Evolutionary conservation across 371 early-diverging fungal genomes (phyloP).

Genomic region (Parasitella parasitica): DNA sequence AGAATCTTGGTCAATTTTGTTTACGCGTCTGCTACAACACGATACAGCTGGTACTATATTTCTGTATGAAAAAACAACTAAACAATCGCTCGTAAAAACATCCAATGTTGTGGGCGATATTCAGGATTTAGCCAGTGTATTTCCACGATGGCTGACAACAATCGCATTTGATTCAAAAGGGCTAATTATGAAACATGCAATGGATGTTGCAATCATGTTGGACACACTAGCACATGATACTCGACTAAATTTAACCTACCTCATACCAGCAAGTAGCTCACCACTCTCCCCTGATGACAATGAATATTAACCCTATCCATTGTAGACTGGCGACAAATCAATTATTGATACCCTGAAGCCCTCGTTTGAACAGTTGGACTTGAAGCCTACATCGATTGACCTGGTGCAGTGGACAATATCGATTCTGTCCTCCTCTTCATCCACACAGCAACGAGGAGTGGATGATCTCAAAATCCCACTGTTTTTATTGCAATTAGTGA

Average conservation of each 20-base stretch:
- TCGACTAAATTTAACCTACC: conserved; percentile 23
- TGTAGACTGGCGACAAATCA: conserved; percentile 34
- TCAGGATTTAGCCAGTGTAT: conserved; percentile 15
- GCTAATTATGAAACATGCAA: conserved; percentile 43
- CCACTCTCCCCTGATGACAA: neutral
- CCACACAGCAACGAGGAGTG: conserved; percentile 4
- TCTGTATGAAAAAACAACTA: conserved; percentile 23
- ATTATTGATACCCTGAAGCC: conserved; percentile 36
- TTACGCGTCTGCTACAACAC: conserved; percentile 21
- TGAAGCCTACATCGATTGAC: conserved; percentile 40
- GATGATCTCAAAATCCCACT: conserved; percentile 39
- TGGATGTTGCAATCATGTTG: conserved; percentile 43
- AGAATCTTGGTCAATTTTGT: conserved; percentile 38
- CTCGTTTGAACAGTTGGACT: conserved; percentile 34
- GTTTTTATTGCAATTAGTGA: conserved; percentile 32
- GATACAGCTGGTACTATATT: conserved; percentile 31
- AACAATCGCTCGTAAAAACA: conserved; percentile 17
- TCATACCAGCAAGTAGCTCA: conserved; percentile 33
- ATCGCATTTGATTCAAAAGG: conserved; percentile 38
- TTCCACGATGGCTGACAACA: conserved; percentile 38
- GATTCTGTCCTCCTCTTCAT: neutral
- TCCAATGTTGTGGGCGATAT: neutral
- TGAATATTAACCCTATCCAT: neutral
- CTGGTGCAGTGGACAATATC: conserved; percentile 36
- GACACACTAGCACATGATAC: conserved; percentile 42